Evolutionary conservation across 352 stramenopile species (phyloP), one percentile per base, ranked within the genome.

Genomic region (Phytophthora hybrid): DNA sequence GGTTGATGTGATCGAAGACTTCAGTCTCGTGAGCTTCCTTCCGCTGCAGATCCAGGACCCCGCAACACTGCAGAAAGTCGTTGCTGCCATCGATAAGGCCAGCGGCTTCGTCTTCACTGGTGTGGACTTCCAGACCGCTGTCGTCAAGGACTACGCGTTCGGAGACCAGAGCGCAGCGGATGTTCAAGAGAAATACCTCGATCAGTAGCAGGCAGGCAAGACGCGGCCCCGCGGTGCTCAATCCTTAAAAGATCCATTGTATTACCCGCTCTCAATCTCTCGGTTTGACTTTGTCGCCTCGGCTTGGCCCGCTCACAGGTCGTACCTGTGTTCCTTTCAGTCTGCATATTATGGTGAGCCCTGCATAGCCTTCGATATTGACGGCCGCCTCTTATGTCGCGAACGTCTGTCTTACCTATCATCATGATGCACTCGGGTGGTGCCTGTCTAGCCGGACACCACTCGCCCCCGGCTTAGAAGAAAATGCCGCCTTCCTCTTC

Each of bases 1-100:
- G 46, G 89, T 95, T 39, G 87, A 96, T 56, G 88, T 96, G 5
- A 93, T 96, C 53, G 89, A 96, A 60, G 89, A 96, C 66, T 96
- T 95, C 53, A 95, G 88, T 44, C 84, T 96, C 34, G 89, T 96
- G 71, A 93, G 83, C 59, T 96, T 96, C 69, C 59, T 89, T 37
- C 87, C 85, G 31, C 59, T 96, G 52, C 88, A 96, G 69, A 96
- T 96, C 59, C 79, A 96, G 41, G 88, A 95, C 75, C 74, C 81
- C 5, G 74, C 82, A 5, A 90, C 78, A 34, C 74, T 96, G 14
- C 78, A 93, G 63, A 85, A 84, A 7, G 63, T 94, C 29, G 76
- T 92, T n/a, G 79, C 83, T 23, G 85, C 81, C 5, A 92, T 96
- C 53, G 89, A 96, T 74, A 96, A 96, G 71, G 79, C 85, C 31